Evolutionary conservation across 2,329 filamentous ascomycete species (phyloP).

Genomic region (Cladosporium austrohemisphaericum): DNA sequence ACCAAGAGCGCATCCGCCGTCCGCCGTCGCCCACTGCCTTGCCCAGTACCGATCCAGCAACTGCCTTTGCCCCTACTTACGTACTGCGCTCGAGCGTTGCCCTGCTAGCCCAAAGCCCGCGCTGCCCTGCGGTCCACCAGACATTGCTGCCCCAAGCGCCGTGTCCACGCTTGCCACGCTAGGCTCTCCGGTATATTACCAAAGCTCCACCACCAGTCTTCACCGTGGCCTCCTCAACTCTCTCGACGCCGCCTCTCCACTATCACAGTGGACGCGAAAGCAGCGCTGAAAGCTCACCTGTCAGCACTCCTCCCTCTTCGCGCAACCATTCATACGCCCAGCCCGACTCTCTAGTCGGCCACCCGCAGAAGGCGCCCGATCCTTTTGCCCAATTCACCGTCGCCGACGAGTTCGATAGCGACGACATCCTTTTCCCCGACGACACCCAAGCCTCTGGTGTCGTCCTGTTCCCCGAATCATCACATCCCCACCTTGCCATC

Average conservation of each 20-base stretch:
- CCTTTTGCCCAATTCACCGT: constrained; percentile 18
- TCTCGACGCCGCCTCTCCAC: constrained; percentile 22
- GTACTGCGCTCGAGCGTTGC: not conserved
- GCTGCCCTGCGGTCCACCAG: constrained; percentile 10
- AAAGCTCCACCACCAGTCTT: constrained; percentile 14
- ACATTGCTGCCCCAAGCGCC: constrained; percentile 13
- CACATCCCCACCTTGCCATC: not conserved
- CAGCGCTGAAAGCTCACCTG: constrained; percentile 28
- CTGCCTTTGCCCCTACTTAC: not conserved
- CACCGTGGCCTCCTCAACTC: constrained; percentile 21
- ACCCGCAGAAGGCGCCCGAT: constrained; percentile 18
- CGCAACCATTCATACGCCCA: constrained; percentile 11
- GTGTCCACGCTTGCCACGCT: constrained; percentile 9
- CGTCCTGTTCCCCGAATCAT: constrained; percentile 4
- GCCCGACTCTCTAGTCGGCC: constrained; percentile 17
- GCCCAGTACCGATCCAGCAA: not conserved
- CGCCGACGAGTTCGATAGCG: constrained; percentile 27
- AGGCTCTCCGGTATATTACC: constrained; percentile 14
- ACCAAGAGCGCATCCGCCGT: not conserved
- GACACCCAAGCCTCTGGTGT: constrained; percentile 22
- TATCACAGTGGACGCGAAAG: constrained; percentile 21
- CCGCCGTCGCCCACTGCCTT: not conserved
- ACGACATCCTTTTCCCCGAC: constrained; percentile 31
- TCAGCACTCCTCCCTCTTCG: constrained; percentile 25
- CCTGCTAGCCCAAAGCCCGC: not conserved